These are phyloP conservation scores for Chenopodium formosanum DNA, from an alignment of 148 eudicot genomes.

Conservation along the genomic window DNA sequence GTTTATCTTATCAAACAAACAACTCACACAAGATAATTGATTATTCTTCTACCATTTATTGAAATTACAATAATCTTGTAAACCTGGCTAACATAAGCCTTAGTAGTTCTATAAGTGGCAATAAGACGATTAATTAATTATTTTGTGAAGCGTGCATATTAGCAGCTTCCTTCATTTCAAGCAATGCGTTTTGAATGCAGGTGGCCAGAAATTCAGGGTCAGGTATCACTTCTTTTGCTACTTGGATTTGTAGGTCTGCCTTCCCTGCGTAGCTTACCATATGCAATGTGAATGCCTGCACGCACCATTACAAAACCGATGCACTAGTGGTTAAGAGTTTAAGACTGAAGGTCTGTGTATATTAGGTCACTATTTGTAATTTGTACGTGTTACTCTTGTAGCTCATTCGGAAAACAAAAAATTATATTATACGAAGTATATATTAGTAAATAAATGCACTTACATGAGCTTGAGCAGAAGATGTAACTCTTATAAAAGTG, in stretches of 20 bases:
- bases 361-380: too few relatives aligned
- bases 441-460: background rate
- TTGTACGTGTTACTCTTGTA: too few relatives aligned
- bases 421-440: too few relatives aligned
- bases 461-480: constrained; percentile 57
- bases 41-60: background rate
- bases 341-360: too few relatives aligned
- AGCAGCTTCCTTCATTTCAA: constrained; percentile 59
- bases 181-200: constrained; percentile 66
- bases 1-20: background rate
- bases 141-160: background rate
- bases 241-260: constrained; percentile 70
- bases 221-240: constrained; percentile 66
- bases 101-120: too few relatives aligned
- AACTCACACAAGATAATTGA: background rate
- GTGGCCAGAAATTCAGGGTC: constrained; percentile 57
- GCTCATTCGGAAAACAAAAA: too few relatives aligned
- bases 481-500: constrained; percentile 40
- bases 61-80: too few relatives aligned
- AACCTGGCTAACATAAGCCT: too few relatives aligned
- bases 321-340: background rate
- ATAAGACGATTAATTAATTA: too few relatives aligned
- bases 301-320: background rate
- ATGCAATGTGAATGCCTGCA: constrained; percentile 67
- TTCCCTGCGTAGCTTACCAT: constrained; percentile 70